These are phyloP conservation scores for Hypoxylon trugodes DNA, from an alignment of 495 filamentous ascomycete species.

Conservation along the genomic window DNA sequence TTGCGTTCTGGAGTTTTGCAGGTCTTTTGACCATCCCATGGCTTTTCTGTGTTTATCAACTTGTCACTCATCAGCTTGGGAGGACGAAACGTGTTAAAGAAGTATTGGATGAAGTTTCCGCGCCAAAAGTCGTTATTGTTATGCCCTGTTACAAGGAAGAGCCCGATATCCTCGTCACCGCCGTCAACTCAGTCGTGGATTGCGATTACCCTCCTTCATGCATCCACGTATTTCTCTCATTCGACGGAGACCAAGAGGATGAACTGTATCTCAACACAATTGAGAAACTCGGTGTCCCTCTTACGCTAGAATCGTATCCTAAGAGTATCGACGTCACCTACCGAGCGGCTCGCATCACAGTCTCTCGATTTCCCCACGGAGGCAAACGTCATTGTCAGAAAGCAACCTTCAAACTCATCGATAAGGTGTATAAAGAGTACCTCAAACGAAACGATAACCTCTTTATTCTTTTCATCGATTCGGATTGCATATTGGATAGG, in stretches of 20 bases:
- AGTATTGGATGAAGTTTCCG: constrained; percentile 81
- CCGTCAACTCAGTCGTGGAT: constrained; percentile 90
- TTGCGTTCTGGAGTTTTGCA: constrained; percentile 95
- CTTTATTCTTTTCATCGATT: constrained; percentile 97
- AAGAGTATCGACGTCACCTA: constrained; percentile 92
- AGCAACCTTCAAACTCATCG: constrained; percentile 91
- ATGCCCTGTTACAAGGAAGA: constrained; percentile 98
- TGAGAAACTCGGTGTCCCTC: constrained; percentile 83
- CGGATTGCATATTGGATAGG: constrained; percentile 93
- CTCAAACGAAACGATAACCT: constrained; percentile 88
- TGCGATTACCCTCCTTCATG: constrained; percentile 95
- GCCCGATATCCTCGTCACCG: constrained; percentile 83
- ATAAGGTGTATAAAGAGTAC: constrained; percentile 91
- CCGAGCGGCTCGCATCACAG: constrained; percentile 81
- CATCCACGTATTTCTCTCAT: constrained; percentile 96
- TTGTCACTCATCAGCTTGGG: constrained; percentile 86
- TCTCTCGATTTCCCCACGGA: constrained; percentile 92
- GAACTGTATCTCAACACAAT: constrained; percentile 91
- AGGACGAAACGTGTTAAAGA: constrained; percentile 82
- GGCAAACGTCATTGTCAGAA: constrained; percentile 96
- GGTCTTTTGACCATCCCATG: constrained; percentile 85
- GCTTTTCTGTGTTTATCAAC: constrained; percentile 90
- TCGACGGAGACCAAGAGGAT: constrained; percentile 89
- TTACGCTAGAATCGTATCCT: constrained; percentile 80
- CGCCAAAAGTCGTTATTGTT: constrained; percentile 94